Evolutionary conservation across 495 filamentous ascomycete genomes (phyloP).

Genomic region (Sabuloglossum arenarium): DNA sequence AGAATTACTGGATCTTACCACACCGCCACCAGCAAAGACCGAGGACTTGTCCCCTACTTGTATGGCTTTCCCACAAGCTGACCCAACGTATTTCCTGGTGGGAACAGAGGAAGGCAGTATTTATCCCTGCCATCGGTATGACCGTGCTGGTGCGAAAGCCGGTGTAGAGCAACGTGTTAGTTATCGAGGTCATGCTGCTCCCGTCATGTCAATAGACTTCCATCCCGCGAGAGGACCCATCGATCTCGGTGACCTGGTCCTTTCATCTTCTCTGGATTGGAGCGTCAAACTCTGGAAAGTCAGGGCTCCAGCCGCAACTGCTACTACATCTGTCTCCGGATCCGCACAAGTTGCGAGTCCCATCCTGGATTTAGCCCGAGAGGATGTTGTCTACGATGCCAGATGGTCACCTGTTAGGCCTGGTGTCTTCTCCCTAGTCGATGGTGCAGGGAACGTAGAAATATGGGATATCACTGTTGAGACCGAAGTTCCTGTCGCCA

Average conservation of each 20-base stretch:
- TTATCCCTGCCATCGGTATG: conserved; percentile 89
- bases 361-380: conserved; percentile 70
- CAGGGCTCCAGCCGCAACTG: conserved; percentile 43
- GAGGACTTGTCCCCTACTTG: conserved; percentile 92
- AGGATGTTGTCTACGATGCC: conserved; percentile 92
- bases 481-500: conserved; percentile 72
- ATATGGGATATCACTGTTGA: conserved; percentile 89
- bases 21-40: conserved; percentile 72
- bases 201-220: conserved; percentile 90
- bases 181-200: conserved; percentile 76
- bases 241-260: conserved; percentile 86
- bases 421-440: conserved; percentile 81
- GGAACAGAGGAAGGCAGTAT: conserved; percentile 93
- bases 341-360: conserved; percentile 34
- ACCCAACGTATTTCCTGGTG: conserved; percentile 93
- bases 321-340: conserved; percentile 6
- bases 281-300: conserved; percentile 93
- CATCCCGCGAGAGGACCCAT: conserved; percentile 79
- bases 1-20: conserved; percentile 68
- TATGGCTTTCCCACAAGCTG: conserved; percentile 87
- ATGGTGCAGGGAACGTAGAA: conserved; percentile 82
- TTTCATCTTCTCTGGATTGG: conserved; percentile 81
- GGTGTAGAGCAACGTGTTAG: conserved; percentile 70
- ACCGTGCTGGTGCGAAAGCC: conserved; percentile 87
- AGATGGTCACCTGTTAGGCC: conserved; percentile 83